phyloP scores from a whole-genome alignment of 768 basidiomycete species.

The Russula virescens region DNA sequence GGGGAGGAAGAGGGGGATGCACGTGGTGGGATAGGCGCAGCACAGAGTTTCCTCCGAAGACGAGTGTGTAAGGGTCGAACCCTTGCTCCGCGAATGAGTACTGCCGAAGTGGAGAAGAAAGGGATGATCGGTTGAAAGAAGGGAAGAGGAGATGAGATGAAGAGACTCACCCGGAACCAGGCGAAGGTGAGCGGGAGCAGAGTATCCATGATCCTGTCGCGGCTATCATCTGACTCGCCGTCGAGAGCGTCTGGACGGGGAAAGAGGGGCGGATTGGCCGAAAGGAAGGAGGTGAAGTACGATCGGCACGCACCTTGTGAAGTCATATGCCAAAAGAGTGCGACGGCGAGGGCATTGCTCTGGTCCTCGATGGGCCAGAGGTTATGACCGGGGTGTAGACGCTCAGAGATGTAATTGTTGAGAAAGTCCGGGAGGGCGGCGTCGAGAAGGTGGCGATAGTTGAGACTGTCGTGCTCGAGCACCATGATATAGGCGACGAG shows the following conservation, averaged over 20 bases:
- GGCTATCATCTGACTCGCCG: conserved; percentile 18
- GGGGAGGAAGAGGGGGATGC: neutral
- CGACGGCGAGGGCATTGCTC: conserved; percentile 20
- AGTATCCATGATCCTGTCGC: conserved; percentile 11
- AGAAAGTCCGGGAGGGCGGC: conserved; percentile 15
- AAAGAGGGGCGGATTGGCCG: neutral
- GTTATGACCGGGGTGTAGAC: conserved; percentile 8
- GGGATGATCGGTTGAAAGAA: conserved; percentile 5
- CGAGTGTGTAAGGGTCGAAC: conserved; percentile 11
- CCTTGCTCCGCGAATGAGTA: conserved; percentile 20
- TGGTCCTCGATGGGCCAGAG: conserved; percentile 19
- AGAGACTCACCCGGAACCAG: conserved; percentile 21
- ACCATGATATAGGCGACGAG: conserved; percentile 20
- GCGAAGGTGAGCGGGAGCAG: conserved; percentile 15
- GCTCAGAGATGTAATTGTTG: conserved; percentile 7
- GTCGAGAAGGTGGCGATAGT: conserved; percentile 7
- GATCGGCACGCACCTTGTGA: conserved; percentile 22
- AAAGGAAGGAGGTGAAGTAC: conserved; percentile 6
- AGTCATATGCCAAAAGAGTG: conserved; percentile 25
- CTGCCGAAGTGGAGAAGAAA: neutral
- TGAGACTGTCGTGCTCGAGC: conserved; percentile 22
- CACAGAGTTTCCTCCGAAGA: neutral
- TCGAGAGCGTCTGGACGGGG: conserved; percentile 14
- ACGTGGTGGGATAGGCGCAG: neutral
- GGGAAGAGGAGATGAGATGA: neutral